Evolutionary conservation across 2,329 filamentous ascomycete species (phyloP).

Genomic region (Penicillium fuscoglaucum): DNA sequence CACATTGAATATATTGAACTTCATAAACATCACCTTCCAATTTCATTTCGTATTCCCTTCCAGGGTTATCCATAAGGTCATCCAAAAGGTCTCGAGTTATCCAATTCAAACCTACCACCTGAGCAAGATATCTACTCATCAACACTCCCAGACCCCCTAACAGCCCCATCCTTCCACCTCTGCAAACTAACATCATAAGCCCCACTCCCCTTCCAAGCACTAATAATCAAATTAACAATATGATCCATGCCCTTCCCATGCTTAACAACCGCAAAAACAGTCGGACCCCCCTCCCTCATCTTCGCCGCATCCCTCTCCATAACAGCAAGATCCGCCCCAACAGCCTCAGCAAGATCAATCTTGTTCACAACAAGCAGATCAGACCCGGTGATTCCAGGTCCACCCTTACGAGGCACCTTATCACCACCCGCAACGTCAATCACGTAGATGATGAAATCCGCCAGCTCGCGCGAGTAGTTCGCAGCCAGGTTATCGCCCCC

Average conservation of each 20-base stretch:
- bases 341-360: conserved; percentile 85
- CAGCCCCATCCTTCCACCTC: conserved; percentile 47
- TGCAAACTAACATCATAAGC: conserved; percentile 55
- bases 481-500: conserved; percentile 96
- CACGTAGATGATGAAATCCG: conserved; percentile 97
- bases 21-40: background rate
- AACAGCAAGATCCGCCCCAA: conserved; percentile 85
- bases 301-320: conserved; percentile 95
- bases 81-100: background rate
- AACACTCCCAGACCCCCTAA: conserved; percentile 39
- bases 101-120: background rate
- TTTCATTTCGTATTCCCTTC: background rate
- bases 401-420: conserved; percentile 94
- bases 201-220: conserved; percentile 89
- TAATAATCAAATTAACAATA: conserved; percentile 83
- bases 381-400: conserved; percentile 94
- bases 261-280: conserved; percentile 97
- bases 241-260: conserved; percentile 79
- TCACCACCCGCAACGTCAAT: conserved; percentile 96
- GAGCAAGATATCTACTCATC: conserved; percentile 24
- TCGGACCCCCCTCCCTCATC: conserved; percentile 94
- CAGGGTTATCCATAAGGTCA: background rate
- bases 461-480: conserved; percentile 92
- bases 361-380: conserved; percentile 95
- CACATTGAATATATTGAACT: conserved; percentile 11